phyloP scores from a whole-genome alignment of 1,139 yeast genomes.

The Scheffersomyces quercinus region DNA sequence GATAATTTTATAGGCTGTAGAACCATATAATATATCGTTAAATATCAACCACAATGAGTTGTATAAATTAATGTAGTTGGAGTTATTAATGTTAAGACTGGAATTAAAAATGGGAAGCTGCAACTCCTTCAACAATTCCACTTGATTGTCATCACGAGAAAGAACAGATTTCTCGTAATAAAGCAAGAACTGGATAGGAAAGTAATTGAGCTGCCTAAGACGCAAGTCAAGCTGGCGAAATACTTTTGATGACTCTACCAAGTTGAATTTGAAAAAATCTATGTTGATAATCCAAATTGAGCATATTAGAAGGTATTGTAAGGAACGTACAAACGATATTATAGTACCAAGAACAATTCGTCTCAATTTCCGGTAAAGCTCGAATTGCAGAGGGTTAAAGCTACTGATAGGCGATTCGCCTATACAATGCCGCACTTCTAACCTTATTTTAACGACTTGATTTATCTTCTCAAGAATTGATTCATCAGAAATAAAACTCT shows the following conservation, averaged over 20 bases:
- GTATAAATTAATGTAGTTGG: conserved; percentile 84
- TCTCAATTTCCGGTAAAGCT: not conserved
- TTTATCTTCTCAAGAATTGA: conserved; percentile 35
- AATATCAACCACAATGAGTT: conserved; percentile 86
- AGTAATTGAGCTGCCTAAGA: conserved; percentile 71
- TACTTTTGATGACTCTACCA: conserved; percentile 52
- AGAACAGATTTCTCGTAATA: conserved; percentile 38
- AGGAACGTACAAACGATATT: not conserved
- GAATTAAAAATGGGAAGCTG: conserved; percentile 40
- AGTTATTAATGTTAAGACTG: conserved; percentile 46
- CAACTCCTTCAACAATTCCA: conserved; percentile 23
- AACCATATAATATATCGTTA: conserved; percentile 80
- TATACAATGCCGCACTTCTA: conserved; percentile 7
- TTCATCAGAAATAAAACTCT: conserved; percentile 26
- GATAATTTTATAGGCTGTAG: conserved; percentile 55
- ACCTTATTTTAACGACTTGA: conserved; percentile 26
- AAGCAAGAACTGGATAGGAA: conserved; percentile 79
- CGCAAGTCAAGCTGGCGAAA: conserved; percentile 81
- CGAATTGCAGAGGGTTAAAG: not conserved
- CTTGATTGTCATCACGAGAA: conserved; percentile 21
- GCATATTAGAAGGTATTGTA: conserved; percentile 14
- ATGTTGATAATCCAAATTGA: conserved; percentile 28
- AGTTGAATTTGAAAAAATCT: conserved; percentile 17
- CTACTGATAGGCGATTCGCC: not conserved
- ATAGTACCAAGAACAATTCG: not conserved